Percentiles rank a stretch among this genome's conserved stretches.
phyloP scores from a whole-genome alignment of 2,329 filamentous ascomycete genomes.

The Cladobotryum mycophilum region DNA sequence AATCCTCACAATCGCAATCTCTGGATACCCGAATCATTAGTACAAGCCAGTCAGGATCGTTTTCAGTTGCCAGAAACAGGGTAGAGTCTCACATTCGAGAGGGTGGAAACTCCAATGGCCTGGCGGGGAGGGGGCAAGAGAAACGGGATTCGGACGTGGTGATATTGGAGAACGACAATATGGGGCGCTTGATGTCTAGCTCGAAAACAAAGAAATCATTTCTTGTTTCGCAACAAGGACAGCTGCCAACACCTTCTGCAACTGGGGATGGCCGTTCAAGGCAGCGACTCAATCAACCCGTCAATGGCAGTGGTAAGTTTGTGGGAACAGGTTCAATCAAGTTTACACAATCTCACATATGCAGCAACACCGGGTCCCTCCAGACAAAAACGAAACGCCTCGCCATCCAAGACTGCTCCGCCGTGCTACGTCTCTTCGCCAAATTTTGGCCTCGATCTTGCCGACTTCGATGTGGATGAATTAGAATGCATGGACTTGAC shows the following conservation, averaged over 20 bases:
- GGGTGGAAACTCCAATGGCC: slow-evolving; percentile 17
- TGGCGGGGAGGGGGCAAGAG: slow-evolving; percentile 16
- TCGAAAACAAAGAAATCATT: slow-evolving; percentile 40
- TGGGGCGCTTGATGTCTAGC: slow-evolving; percentile 40
- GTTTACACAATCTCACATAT: background rate
- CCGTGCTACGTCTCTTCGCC: slow-evolving; percentile 13
- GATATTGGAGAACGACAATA: slow-evolving; percentile 27
- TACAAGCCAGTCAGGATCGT: background rate
- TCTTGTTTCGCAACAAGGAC: slow-evolving; percentile 37
- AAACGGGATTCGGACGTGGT: slow-evolving; percentile 21
- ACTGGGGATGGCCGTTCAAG: slow-evolving; percentile 17
- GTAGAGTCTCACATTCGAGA: background rate
- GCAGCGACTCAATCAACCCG: slow-evolving; percentile 11
- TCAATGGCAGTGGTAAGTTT: slow-evolving; percentile 8
- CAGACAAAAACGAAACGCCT: slow-evolving; percentile 19
- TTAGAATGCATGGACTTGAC: slow-evolving; percentile 37
- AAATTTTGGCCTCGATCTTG: slow-evolving; percentile 26
- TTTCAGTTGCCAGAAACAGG: slow-evolving; percentile 1
- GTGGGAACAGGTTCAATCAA: background rate
- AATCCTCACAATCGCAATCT: slow-evolving; percentile 21
- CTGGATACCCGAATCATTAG: slow-evolving; percentile 7
- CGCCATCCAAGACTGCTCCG: slow-evolving; percentile 21
- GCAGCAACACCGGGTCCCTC: slow-evolving; percentile 9
- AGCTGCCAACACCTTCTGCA: slow-evolving; percentile 35
- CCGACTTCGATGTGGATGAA: slow-evolving; percentile 29